These are phyloP conservation scores for Lodderomyces metapsilosis DNA, from an alignment of 1,139 yeast species.

Conservation along the genomic window DNA sequence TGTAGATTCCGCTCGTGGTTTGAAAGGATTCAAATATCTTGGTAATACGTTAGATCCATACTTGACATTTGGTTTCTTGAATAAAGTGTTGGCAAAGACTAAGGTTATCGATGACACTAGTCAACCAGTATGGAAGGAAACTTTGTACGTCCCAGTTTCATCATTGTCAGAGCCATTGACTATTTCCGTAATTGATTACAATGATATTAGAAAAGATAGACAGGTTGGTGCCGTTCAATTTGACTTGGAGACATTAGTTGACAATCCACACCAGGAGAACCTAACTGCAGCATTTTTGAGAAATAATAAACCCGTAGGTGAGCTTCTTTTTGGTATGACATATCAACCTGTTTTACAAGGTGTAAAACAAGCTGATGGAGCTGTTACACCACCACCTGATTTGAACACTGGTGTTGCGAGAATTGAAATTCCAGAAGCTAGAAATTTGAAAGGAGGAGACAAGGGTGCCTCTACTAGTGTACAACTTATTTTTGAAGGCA, in stretches of 20 bases:
- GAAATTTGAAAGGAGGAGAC: conserved; percentile 45
- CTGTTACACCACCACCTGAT: conserved; percentile 84
- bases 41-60: conserved; percentile 91
- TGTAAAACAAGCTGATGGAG: conserved; percentile 76
- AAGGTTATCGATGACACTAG: conserved; percentile 61
- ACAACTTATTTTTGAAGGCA: conserved; percentile 65
- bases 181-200: conserved; percentile 68
- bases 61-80: conserved; percentile 63
- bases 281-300: conserved; percentile 60
- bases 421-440: conserved; percentile 51
- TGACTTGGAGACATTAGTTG: conserved; percentile 67
- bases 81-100: conserved; percentile 63
- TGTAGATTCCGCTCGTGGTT: conserved; percentile 61
- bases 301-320: conserved; percentile 82
- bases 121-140: conserved; percentile 83
- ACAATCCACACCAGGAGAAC: conserved; percentile 51
- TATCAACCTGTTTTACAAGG: conserved; percentile 82
- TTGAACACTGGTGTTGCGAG: conserved; percentile 88
- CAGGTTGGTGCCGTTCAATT: conserved; percentile 74
- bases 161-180: conserved; percentile 80
- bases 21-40: conserved; percentile 65
- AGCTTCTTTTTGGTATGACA: conserved; percentile 63
- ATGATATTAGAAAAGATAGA: conserved; percentile 78
- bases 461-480: conserved; percentile 63
- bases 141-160: conserved; percentile 63